These are phyloP conservation scores for Citrus hindsii DNA, from an alignment of 345 rosid species.

Conservation along the genomic window DNA sequence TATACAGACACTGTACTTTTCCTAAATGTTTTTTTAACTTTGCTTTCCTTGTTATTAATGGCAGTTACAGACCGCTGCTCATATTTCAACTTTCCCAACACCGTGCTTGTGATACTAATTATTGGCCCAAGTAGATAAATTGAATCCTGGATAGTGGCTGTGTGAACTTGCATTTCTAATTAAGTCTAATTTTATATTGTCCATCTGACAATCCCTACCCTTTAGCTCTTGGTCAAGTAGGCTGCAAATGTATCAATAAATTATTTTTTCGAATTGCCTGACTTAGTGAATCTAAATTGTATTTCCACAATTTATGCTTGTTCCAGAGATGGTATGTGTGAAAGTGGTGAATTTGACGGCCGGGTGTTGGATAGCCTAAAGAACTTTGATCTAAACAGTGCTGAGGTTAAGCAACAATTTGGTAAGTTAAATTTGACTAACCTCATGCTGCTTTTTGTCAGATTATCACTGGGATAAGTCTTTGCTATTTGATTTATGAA, in stretches of 20 bases:
- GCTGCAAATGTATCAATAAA: not conserved
- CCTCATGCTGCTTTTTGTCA: not conserved
- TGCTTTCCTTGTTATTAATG: not conserved
- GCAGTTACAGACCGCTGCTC: not conserved
- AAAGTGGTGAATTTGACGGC: conserved; percentile 79
- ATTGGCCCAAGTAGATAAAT: not conserved
- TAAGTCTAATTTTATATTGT: not conserved
- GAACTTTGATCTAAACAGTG: conserved; percentile 84
- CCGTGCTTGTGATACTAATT: not conserved
- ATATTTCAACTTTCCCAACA: not conserved
- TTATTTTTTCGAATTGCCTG: conserved; percentile 1
- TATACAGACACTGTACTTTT: not conserved
- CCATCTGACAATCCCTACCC: not conserved
- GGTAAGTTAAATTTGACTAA: conserved; percentile 44
- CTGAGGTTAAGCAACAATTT: conserved; percentile 93
- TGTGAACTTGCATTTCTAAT: not conserved
- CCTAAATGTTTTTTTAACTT: not conserved
- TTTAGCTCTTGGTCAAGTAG: not conserved
- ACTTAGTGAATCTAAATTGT: not conserved
- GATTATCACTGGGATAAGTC: not conserved
- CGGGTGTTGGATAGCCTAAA: conserved; percentile 77
- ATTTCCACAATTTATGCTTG: not conserved
- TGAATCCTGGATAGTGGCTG: not conserved
- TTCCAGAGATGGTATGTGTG: conserved; percentile 76
- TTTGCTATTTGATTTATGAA: not conserved